These are phyloP conservation scores for Aspergillus novoparasiticus DNA, from an alignment of 2,329 filamentous ascomycete genomes.

Conservation along the genomic window DNA sequence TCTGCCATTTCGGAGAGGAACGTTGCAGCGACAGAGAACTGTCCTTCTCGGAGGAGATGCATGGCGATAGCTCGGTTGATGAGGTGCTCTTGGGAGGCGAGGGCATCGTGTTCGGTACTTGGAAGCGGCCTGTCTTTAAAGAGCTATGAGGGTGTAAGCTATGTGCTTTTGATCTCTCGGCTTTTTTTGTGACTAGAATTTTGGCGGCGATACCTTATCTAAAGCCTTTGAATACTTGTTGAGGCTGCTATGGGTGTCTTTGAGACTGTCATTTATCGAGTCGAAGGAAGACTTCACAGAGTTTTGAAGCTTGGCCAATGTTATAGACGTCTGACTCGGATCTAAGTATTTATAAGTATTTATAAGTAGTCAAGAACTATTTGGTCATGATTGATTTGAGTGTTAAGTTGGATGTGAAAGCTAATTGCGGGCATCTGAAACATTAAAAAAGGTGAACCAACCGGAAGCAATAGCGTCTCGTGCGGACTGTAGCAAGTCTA, in stretches of 20 bases:
- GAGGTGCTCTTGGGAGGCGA: conserved; percentile 72
- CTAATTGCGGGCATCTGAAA: not conserved
- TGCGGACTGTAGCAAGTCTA: conserved; percentile 73
- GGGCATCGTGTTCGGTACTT: conserved; percentile 76
- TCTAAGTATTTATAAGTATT: conserved; percentile 48
- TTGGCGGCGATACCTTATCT: conserved; percentile 63
- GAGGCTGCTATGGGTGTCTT: conserved; percentile 78
- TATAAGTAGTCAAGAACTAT: conserved; percentile 9
- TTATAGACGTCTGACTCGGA: conserved; percentile 69
- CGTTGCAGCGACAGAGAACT: conserved; percentile 83
- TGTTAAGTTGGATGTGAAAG: not conserved
- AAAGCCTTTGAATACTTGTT: conserved; percentile 83
- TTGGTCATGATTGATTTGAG: not conserved
- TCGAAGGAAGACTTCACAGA: conserved; percentile 82
- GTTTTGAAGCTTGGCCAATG: conserved; percentile 81
- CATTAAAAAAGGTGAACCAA: conserved; percentile 41
- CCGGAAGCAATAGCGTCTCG: conserved; percentile 73
- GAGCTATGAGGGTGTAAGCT: conserved; percentile 48
- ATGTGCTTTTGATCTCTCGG: not conserved
- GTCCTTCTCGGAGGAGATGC: conserved; percentile 92
- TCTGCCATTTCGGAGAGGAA: conserved; percentile 74
- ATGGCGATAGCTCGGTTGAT: conserved; percentile 95
- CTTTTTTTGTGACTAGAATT: not conserved
- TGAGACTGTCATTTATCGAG: conserved; percentile 75
- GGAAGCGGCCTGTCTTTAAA: conserved; percentile 71